Base-by-base conservation (phyloP, 2,329 filamentous ascomycete genomes). In the Paecilomyces variotii region DNA sequence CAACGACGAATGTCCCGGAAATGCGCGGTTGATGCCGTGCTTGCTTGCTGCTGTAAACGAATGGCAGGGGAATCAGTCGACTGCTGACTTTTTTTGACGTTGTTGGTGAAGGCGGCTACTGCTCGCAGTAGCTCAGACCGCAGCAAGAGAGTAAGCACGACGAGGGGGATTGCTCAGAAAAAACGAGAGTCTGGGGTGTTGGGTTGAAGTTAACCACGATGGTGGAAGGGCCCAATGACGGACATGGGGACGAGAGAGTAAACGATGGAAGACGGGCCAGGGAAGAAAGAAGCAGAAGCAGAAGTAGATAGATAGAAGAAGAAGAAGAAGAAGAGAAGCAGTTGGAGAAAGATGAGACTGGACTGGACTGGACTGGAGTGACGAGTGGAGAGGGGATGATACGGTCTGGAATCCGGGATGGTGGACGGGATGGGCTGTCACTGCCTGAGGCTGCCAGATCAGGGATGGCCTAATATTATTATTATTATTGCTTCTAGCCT, bases 161-260 rank as follows among this genome's bases (percentile, higher is more conserved):
- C n/a, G 39, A 39, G 14, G 39, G n/a, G 35, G 7, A 45, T 50
- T n/a, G 50, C 9, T 28, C 25, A 7, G 25, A 28, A 50, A 25
- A 50, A 52, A 52, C 60, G 60, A 62, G 56, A 56, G 59, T 55
- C 54, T 54, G 55, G 55, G 12, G 50, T 30, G 19, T 56, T 53
- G 49, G 39, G 28, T 56, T 14, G 32, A 52, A 50, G 57, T 53
- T 55, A 62, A 54, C 35, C 50, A 58, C 24, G 26, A 25, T 7
- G n/a, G 14, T 50, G 45, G 56, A 55, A 51, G 25, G 55, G 28
- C 39, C 39, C 39, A 56, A 51, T 39, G 54, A 55, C 26, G 55
- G 65, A 57, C 58, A 57, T 51, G 59, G 60, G 58, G 61, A 61
- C 26, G 45, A 60, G 50, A 59, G 55, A 58, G 58, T 58, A 30